A percentile compares a stretch with the other conserved stretches of the same genome.
Evolutionary conservation across 768 basidiomycete genomes (phyloP).

Genomic region (Collybia sp.): DNA sequence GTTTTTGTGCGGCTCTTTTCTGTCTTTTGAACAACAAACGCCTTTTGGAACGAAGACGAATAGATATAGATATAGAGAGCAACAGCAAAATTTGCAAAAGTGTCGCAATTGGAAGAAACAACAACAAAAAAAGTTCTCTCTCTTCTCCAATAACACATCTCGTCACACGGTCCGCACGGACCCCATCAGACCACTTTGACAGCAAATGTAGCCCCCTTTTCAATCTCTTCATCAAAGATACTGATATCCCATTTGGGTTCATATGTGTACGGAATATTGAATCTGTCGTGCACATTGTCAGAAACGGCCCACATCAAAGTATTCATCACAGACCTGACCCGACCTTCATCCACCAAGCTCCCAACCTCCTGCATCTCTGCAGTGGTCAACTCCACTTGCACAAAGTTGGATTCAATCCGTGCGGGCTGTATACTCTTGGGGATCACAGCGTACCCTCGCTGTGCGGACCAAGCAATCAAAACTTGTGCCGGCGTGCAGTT

Average conservation of each 20-base stretch:
- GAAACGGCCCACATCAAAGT: background rate
- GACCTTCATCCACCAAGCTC: constrained; percentile 43
- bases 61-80: no score
- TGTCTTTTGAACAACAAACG: no score
- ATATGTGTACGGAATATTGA: constrained; percentile 64
- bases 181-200: constrained; percentile 22
- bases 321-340: constrained; percentile 27
- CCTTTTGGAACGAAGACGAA: no score
- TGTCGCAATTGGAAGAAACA: no score
- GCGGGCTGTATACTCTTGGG: constrained; percentile 76
- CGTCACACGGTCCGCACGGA: no score
- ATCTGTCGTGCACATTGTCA: constrained; percentile 23
- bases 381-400: constrained; percentile 62
- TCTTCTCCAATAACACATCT: no score
- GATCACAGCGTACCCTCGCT: constrained; percentile 77
- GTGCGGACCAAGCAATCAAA: constrained; percentile 73
- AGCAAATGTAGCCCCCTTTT: constrained; percentile 35
- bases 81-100: no score
- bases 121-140: no score
- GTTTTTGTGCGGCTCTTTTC: no score
- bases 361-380: constrained; percentile 63
- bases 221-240: constrained; percentile 61
- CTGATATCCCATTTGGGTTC: constrained; percentile 66
- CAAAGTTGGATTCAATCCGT: constrained; percentile 73
- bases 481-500: constrained; percentile 75